Evolutionary conservation across 805 yeast species (phyloP).

Genomic region (Jamesozyma rosinii): DNA sequence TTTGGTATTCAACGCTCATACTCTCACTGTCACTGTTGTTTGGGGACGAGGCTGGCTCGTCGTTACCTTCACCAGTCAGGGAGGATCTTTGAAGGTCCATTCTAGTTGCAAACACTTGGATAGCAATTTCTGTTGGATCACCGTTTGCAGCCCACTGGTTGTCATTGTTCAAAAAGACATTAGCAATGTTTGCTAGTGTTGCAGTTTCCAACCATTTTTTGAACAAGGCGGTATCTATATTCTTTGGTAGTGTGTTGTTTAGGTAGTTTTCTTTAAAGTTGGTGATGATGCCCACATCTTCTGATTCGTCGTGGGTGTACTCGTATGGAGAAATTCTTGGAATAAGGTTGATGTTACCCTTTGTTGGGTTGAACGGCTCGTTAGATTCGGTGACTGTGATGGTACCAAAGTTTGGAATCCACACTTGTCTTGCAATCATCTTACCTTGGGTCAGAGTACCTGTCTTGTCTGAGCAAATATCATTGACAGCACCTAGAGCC

Average conservation of each 20-base stretch:
- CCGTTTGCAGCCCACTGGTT: constrained; percentile 69
- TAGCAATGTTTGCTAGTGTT: constrained; percentile 72
- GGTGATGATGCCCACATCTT: constrained; percentile 25
- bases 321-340: constrained; percentile 49
- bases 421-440: constrained; percentile 76
- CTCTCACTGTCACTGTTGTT: neutral
- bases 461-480: constrained; percentile 85
- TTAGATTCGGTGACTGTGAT: constrained; percentile 53
- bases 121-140: constrained; percentile 84
- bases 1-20: neutral
- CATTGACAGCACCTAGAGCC: constrained; percentile 89
- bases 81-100: constrained; percentile 41
- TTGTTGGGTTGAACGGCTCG: constrained; percentile 87
- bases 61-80: constrained; percentile 31
- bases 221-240: constrained; percentile 25
- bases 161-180: constrained; percentile 43
- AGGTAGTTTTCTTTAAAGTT: constrained; percentile 17
- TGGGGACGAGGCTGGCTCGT: constrained; percentile 15
- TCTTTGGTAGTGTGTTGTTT: constrained; percentile 10
- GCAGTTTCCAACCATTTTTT: constrained; percentile 53
- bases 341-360: constrained; percentile 76
- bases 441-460: constrained; percentile 86
- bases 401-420: constrained; percentile 73
- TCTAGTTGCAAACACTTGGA: constrained; percentile 66
- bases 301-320: constrained; percentile 22